Conservation (phyloP, 1,284 basidiomycete genomes). For the Fomitopsis betulina region DNA sequence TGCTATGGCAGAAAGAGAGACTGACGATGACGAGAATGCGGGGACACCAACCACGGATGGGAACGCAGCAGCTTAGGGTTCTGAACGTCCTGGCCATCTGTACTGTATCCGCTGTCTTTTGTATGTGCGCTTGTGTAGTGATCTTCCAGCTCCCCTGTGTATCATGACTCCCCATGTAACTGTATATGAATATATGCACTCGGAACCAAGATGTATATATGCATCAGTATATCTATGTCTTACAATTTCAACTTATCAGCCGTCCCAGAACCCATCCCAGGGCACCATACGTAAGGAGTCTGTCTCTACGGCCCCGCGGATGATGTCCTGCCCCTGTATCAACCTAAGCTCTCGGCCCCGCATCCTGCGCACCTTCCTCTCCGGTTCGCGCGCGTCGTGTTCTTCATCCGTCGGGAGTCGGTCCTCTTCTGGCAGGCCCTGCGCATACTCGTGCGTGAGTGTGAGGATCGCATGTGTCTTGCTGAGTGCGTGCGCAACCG, state of each 20-base stretch:
- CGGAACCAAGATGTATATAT: too few relatives aligned
- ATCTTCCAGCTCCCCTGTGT: too few relatives aligned
- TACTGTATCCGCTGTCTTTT: too few relatives aligned
- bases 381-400: slow-evolving; percentile 58
- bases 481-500: slow-evolving; percentile 70
- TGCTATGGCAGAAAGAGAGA: slow-evolving; percentile 7
- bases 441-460: slow-evolving; percentile 61
- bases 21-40: background rate
- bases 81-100: too few relatives aligned
- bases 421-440: slow-evolving; percentile 52
- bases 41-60: background rate
- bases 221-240: too few relatives aligned
- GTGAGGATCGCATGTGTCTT: slow-evolving; percentile 85
- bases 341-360: slow-evolving; percentile 78
- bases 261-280: slow-evolving; percentile 40
- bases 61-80: background rate
- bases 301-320: slow-evolving; percentile 28
- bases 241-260: background rate
- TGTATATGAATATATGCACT: too few relatives aligned
- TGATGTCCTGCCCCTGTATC: slow-evolving; percentile 68
- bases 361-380: slow-evolving; percentile 69
- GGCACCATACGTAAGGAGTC: slow-evolving; percentile 28
- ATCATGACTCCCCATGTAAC: too few relatives aligned
- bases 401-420: slow-evolving; percentile 67
- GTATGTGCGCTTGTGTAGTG: too few relatives aligned